Percentiles rank a stretch among this genome's conserved stretches.
phyloP scores from a whole-genome alignment of 2,329 filamentous ascomycete species.

The Neospermospora avenae region DNA sequence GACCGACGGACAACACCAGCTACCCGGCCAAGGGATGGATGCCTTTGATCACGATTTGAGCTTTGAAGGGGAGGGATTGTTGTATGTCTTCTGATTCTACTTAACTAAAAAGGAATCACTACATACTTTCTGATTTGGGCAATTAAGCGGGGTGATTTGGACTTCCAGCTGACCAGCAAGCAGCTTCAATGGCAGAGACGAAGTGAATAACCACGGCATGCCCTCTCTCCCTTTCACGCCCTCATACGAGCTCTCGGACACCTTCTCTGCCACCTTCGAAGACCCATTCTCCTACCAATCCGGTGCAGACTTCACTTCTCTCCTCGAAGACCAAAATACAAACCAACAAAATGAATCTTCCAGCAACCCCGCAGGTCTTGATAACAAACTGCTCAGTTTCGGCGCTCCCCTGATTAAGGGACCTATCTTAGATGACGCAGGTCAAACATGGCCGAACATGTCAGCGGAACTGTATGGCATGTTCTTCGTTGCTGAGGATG shows the following conservation, averaged over 20 bases:
- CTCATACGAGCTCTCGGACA: constrained; percentile 58
- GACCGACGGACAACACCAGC: constrained; percentile 17
- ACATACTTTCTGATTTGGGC: background rate
- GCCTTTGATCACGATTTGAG: constrained; percentile 31
- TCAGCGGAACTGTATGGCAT: constrained; percentile 79
- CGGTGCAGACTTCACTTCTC: constrained; percentile 40
- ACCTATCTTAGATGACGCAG: constrained; percentile 63
- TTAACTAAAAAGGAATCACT: background rate
- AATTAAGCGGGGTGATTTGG: background rate
- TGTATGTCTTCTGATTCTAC: constrained; percentile 24
- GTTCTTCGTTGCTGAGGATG: constrained; percentile 84
- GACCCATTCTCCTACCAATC: constrained; percentile 59
- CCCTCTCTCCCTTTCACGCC: constrained; percentile 52
- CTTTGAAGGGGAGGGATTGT: constrained; percentile 29
- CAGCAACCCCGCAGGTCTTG: constrained; percentile 43
- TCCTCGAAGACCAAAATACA: constrained; percentile 32
- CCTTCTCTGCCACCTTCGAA: constrained; percentile 60
- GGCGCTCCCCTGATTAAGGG: constrained; percentile 59
- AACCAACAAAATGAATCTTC: constrained; percentile 18
- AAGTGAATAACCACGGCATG: constrained; percentile 35
- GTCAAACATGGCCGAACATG: constrained; percentile 63
- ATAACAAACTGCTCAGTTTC: constrained; percentile 74
- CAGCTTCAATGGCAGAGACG: constrained; percentile 36
- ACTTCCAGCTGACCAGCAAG: constrained; percentile 4
- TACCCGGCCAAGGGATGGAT: constrained; percentile 26